These are phyloP conservation scores for Mucuna pruriens DNA, from an alignment of 306 rosid genomes.

Conservation along the genomic window DNA sequence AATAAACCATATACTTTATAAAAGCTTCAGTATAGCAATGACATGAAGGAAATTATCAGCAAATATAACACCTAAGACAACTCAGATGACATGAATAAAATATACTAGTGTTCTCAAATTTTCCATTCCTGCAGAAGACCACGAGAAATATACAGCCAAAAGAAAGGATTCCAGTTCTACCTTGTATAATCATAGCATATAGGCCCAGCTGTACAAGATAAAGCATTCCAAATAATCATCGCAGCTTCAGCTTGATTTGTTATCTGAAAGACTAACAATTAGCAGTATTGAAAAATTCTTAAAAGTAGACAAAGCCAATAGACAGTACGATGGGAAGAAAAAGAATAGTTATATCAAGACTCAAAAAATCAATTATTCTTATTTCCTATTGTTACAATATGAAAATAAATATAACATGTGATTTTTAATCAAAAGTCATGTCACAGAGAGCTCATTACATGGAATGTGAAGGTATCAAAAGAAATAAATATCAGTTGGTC, in stretches of 20 bases:
- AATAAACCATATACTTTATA: too few relatives aligned
- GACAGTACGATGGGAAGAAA: background rate
- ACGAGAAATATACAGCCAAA: too few relatives aligned
- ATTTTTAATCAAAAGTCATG: background rate
- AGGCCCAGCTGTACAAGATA: background rate
- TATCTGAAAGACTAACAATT: background rate
- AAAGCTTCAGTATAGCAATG: too few relatives aligned
- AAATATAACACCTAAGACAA: too few relatives aligned
- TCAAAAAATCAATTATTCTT: background rate
- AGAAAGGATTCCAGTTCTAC: too few relatives aligned
- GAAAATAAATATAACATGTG: background rate
- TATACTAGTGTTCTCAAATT: too few relatives aligned
- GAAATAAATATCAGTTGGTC: background rate
- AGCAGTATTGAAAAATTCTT: background rate
- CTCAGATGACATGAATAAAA: too few relatives aligned
- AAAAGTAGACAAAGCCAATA: too few relatives aligned
- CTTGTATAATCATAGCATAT: too few relatives aligned
- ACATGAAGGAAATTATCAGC: too few relatives aligned
- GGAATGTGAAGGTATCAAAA: background rate
- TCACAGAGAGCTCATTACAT: background rate
- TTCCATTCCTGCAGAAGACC: too few relatives aligned
- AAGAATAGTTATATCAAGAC: too few relatives aligned
- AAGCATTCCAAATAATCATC: background rate
- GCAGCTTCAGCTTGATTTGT: background rate
- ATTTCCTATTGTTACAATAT: background rate